phyloP scores from a whole-genome alignment of 306 rosid genomes.

The Citrullus amarus region DNA sequence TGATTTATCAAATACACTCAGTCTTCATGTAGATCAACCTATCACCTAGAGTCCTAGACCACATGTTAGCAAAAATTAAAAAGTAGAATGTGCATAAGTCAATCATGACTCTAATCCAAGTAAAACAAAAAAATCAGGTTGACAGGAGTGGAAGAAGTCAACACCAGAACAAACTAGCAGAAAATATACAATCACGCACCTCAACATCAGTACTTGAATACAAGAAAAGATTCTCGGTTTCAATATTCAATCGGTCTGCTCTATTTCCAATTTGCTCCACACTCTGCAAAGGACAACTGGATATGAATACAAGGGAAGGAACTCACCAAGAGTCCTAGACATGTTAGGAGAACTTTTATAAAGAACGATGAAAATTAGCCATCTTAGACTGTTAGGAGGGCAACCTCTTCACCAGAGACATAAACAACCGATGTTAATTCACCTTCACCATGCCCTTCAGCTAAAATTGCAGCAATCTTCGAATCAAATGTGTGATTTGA shows the following conservation, averaged over 20 bases:
- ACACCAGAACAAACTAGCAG: not conserved
- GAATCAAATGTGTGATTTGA: slow-evolving; percentile 12
- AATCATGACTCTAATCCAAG: slow-evolving; percentile 7
- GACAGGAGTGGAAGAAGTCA: not conserved
- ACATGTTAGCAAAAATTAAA: not conserved
- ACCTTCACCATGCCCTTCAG: slow-evolving; percentile 33
- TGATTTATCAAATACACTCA: not conserved
- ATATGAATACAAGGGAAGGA: not conserved
- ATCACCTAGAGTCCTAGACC: not conserved
- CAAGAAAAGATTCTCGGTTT: slow-evolving; percentile 52
- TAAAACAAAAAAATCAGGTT: not conserved
- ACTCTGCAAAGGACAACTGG: slow-evolving; percentile 47
- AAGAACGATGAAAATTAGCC: not conserved
- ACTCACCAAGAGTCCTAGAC: not conserved
- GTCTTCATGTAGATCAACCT: not conserved
- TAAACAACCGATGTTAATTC: slow-evolving; percentile 48
- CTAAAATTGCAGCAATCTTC: slow-evolving; percentile 71
- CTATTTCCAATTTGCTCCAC: slow-evolving; percentile 77
- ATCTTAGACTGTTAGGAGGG: slow-evolving; percentile 11
- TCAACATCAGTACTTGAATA: slow-evolving; percentile 89
- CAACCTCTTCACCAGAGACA: slow-evolving; percentile 98
- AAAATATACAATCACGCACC: slow-evolving; percentile 31
- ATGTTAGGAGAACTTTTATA: not conserved
- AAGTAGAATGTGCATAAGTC: not conserved
- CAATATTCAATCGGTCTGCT: slow-evolving; percentile 75